phyloP scores from a whole-genome alignment of 2,329 filamentous ascomycete species.

The Phyllachora maydis region DNA sequence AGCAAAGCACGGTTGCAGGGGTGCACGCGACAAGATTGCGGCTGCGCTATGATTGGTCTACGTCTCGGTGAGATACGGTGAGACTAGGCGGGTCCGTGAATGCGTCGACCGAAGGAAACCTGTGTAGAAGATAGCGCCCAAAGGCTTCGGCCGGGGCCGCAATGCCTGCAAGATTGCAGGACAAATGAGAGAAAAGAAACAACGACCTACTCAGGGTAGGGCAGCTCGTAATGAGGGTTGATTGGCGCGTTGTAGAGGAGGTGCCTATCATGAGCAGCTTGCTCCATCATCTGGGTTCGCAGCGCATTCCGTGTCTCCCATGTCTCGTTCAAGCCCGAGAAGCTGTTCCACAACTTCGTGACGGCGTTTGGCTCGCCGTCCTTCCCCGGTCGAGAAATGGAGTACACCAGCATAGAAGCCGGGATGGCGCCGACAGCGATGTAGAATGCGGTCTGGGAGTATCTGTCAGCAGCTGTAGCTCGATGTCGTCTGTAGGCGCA shows the following conservation, averaged over 20 bases:
- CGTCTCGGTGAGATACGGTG: no score
- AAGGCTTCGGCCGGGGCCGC: no score
- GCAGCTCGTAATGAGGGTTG: slow-evolving; percentile 26
- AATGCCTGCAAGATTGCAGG: no score
- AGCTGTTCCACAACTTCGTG: slow-evolving; percentile 22
- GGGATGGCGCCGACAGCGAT: slow-evolving; percentile 22
- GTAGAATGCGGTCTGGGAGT: slow-evolving; percentile 27
- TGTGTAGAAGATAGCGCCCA: no score
- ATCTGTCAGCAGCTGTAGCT: no score
- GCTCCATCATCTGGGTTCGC: slow-evolving; percentile 28
- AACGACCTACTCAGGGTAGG: slow-evolving; percentile 34
- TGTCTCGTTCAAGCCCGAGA: slow-evolving; percentile 22
- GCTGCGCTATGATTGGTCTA: no score
- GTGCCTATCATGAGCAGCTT: slow-evolving; percentile 35
- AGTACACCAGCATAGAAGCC: slow-evolving; percentile 21
- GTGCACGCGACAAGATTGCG: no score
- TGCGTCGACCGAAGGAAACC: no score
- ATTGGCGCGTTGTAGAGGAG: slow-evolving; percentile 25
- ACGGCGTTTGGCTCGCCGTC: slow-evolving; percentile 28
- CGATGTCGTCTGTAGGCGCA: no score
- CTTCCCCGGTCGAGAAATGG: slow-evolving; percentile 22
- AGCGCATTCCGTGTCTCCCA: slow-evolving; percentile 31
- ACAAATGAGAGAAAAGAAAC: no score
- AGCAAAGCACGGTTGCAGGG: no score
- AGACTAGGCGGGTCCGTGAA: no score